Percentiles rank a stretch among this genome's conserved stretches.
Evolutionary conservation across 129 eudicot genomes (phyloP).

Genomic region (Flaveria robusta): DNA sequence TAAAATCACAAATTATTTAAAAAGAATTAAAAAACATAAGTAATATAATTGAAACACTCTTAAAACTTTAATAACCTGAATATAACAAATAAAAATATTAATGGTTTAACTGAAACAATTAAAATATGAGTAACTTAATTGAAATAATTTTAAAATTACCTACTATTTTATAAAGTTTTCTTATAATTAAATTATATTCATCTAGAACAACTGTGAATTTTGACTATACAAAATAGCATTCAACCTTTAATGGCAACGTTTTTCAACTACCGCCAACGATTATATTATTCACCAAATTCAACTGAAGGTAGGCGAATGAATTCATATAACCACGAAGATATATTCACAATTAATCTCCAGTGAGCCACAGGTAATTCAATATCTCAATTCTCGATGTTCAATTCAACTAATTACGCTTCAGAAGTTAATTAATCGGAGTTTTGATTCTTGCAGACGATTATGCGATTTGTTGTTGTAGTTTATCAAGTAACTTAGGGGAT

Average conservation of each 20-base stretch:
- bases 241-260: not conserved
- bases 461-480: slow-evolving; percentile 1
- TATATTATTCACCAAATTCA: not conserved
- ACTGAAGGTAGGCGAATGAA: slow-evolving; percentile 21
- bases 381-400: slow-evolving; percentile 5
- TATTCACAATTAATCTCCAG: not conserved
- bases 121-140: too few species aligned
- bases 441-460: not conserved
- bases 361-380: slow-evolving; percentile 27
- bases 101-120: too few species aligned
- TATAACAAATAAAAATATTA: too few species aligned
- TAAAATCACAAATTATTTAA: too few species aligned
- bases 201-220: not conserved
- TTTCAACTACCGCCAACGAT: slow-evolving; percentile 8
- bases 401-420: not conserved
- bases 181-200: too few species aligned
- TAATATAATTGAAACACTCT: too few species aligned
- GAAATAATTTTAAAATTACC: too few species aligned
- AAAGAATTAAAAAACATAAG: too few species aligned
- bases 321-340: slow-evolving; percentile 12
- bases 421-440: slow-evolving; percentile 6
- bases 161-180: too few species aligned
- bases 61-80: too few species aligned
- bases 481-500: slow-evolving; percentile 10
- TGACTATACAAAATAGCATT: not conserved